phyloP scores from a whole-genome alignment of 2,329 filamentous ascomycete genomes.

The Shiraia bambusicola region DNA sequence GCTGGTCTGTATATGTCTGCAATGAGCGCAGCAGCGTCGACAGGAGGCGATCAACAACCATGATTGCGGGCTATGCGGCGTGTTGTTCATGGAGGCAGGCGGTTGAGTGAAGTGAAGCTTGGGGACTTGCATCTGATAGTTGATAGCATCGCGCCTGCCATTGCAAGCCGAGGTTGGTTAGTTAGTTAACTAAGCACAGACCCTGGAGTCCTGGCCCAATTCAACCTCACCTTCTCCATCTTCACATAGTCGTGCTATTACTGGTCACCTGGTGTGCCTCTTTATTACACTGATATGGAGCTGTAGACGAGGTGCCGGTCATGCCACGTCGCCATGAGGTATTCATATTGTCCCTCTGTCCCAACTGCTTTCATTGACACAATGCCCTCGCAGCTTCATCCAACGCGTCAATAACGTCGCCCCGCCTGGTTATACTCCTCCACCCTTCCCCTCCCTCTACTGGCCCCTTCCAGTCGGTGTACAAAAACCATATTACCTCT shows the following conservation, averaged over 20 bases:
- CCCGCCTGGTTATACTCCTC: conserved; percentile 64
- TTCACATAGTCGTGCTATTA: no score
- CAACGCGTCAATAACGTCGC: conserved; percentile 49
- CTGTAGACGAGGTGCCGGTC: background rate
- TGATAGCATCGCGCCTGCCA: conserved; percentile 12
- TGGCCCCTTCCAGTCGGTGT: conserved; percentile 64
- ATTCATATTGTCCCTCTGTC: background rate
- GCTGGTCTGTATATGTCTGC: conserved; percentile 58
- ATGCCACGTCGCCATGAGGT: conserved; percentile 40
- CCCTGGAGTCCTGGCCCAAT: no score
- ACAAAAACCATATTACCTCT: conserved; percentile 65
- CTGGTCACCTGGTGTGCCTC: no score
- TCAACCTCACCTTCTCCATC: conserved; percentile 1
- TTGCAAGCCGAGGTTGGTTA: conserved; percentile 35
- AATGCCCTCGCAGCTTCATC: conserved; percentile 42
- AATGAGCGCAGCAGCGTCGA: conserved; percentile 66
- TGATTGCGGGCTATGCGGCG: conserved; percentile 37
- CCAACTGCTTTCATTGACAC: background rate
- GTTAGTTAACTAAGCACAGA: no score
- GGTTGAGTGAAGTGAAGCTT: conserved; percentile 3
- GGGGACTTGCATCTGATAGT: conserved; percentile 15
- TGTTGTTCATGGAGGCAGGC: conserved; percentile 4
- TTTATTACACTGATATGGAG: background rate
- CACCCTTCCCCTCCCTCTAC: conserved; percentile 79
- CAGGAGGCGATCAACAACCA: conserved; percentile 68